Evolutionary conservation across 2,329 filamentous ascomycete species (phyloP).

Genomic region (Dothistroma pini): DNA sequence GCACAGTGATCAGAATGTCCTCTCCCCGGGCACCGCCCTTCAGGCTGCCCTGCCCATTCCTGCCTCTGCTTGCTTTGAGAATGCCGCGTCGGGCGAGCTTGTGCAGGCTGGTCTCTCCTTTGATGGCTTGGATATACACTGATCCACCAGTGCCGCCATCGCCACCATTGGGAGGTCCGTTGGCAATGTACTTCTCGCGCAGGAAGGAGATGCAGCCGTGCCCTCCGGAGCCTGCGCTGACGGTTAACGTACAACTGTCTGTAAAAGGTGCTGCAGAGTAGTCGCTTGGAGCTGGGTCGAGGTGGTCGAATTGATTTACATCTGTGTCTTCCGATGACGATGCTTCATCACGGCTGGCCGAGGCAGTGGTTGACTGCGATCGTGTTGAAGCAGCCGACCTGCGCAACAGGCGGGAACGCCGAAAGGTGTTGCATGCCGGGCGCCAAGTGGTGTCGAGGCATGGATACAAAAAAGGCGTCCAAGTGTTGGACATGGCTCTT

Average conservation of each 20-base stretch:
- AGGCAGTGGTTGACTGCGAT: slow-evolving; percentile 1
- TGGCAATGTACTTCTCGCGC: slow-evolving; percentile 81
- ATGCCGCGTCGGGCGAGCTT: slow-evolving; percentile 78
- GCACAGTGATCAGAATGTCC: slow-evolving; percentile 84
- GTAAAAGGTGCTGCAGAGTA: slow-evolving; percentile 80
- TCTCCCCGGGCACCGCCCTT: slow-evolving; percentile 75
- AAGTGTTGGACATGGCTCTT: slow-evolving; percentile 34
- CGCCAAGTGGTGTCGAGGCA: slow-evolving; percentile 33
- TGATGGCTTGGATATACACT: slow-evolving; percentile 89
- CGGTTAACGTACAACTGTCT: slow-evolving; percentile 74
- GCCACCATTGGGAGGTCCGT: slow-evolving; percentile 90
- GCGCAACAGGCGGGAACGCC: slow-evolving; percentile 20
- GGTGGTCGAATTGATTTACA: slow-evolving; percentile 43
- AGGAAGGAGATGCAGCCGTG: slow-evolving; percentile 93
- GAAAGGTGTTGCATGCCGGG: slow-evolving; percentile 2
- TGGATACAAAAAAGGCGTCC: slow-evolving; percentile 47
- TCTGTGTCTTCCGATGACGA: slow-evolving; percentile 13
- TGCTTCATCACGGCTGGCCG: not conserved
- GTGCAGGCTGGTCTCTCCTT: slow-evolving; percentile 87
- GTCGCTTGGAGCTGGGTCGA: slow-evolving; percentile 80
- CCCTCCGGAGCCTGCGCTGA: slow-evolving; percentile 78
- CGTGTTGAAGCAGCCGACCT: not conserved
- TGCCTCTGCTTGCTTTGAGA: slow-evolving; percentile 70
- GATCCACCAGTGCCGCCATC: slow-evolving; percentile 90
- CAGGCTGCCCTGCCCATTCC: slow-evolving; percentile 70